Evolutionary conservation across 495 filamentous ascomycete genomes (phyloP).

Genomic region (Diplogelasinospora grovesii): DNA sequence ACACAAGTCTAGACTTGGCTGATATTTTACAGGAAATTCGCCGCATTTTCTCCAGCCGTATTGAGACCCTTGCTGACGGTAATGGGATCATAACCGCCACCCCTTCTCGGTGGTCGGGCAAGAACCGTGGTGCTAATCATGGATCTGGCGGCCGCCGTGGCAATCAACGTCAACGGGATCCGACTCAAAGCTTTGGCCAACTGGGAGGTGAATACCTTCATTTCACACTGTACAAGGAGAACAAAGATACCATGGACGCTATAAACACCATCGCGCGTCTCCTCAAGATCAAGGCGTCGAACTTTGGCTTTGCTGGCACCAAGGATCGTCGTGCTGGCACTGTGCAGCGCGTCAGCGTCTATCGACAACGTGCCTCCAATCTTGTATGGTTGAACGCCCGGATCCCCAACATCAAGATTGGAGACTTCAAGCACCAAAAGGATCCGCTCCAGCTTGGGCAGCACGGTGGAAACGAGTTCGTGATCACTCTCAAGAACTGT

Average conservation of each 20-base stretch:
- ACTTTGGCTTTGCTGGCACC: slow-evolving; percentile 83
- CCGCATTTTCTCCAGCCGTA: slow-evolving; percentile 31
- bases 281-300: slow-evolving; percentile 58
- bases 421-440: slow-evolving; percentile 69
- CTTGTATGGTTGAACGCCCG: slow-evolving; percentile 56
- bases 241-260: slow-evolving; percentile 95
- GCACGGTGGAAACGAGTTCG: slow-evolving; percentile 81
- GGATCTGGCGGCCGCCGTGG: slow-evolving; percentile 22
- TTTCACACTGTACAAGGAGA: slow-evolving; percentile 95
- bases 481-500: slow-evolving; percentile 81
- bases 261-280: slow-evolving; percentile 63
- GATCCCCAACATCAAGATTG: slow-evolving; percentile 58
- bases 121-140: slow-evolving; percentile 24
- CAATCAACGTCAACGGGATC: slow-evolving; percentile 12
- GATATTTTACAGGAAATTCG: slow-evolving; percentile 33
- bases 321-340: slow-evolving; percentile 91
- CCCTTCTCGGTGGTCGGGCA: slow-evolving; percentile 17
- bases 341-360: slow-evolving; percentile 72
- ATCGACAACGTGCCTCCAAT: slow-evolving; percentile 54
- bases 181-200: slow-evolving; percentile 17
- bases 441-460: slow-evolving; percentile 73
- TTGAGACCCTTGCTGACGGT: slow-evolving; percentile 24
- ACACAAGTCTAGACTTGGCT: neutral
- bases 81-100: slow-evolving; percentile 31
- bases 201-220: slow-evolving; percentile 77